Base-by-base conservation (phyloP, 305 asterid genomes). In the Plantago coronopus region DNA sequence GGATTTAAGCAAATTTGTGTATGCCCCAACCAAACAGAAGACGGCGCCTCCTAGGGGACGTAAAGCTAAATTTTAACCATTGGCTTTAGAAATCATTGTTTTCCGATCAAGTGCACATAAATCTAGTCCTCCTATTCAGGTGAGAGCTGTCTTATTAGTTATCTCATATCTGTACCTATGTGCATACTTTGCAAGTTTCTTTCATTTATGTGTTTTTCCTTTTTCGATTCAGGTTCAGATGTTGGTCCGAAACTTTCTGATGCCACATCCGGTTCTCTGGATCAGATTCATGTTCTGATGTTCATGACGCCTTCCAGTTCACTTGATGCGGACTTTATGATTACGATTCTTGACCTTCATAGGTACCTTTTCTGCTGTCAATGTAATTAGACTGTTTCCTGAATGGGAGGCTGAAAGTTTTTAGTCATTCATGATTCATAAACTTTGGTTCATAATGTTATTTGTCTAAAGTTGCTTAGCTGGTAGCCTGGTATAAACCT, bases 1-100 rank as follows among this genome's bases (percentile, higher is more conserved):
- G 53, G 81, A 74, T 67, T 69, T 80, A 65, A 71, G 70, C 59
- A 67, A 71, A 63, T 80, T 76, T 34, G 67, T 59, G 0, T 82
- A 76, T 46, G 68, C 48, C 18, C 82, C 82, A 37, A 47, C 64
- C 34, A 76, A 68, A 60, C 20, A 23, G 72, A 59, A 60, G 55
- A 61, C 73, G 15, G 22, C 20, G 20, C 17, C 71, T 22, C 63
- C 77, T 5, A 51, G 69, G 67, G 60, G 63, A 65, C 71, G 53
- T 27, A 71, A 72, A 70, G 54, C 70, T 74, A 57, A 40, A 67
- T 65, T 37, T 19, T 63, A 43, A 54, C 44, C 27, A 34, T 65
- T 31, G 58, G 48, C 29, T n/a, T n/a, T n/a, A n/a, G n/a, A n/a
- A n/a, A n/a, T n/a, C 14, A 13, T 12, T 53, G 38, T 19, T 17